A percentile compares a stretch with the other conserved stretches of the same genome.
phyloP scores from a whole-genome alignment of 2,329 filamentous ascomycete genomes.

The Cryphonectria japonica region DNA sequence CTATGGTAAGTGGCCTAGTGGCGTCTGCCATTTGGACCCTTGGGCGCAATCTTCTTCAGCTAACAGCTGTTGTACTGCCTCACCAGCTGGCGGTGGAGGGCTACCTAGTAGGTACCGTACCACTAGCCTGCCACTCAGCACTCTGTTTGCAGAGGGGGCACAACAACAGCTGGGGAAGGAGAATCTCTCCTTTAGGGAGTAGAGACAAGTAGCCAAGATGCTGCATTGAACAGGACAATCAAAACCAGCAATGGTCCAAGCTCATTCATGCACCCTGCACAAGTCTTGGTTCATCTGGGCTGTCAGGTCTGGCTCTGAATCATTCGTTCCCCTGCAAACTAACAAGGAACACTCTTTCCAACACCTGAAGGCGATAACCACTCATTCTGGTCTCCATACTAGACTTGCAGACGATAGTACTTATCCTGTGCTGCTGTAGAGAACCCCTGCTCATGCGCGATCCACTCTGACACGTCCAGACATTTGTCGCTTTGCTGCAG shows the following conservation, averaged over 20 bases:
- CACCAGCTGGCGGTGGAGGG: not conserved
- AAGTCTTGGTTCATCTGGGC: not conserved
- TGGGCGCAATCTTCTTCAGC: not conserved
- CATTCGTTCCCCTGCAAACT: not conserved
- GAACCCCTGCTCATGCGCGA: conserved; percentile 6
- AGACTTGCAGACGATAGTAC: not conserved
- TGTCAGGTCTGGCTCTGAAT: not conserved
- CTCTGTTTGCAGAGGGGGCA: not conserved
- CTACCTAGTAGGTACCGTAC: not conserved
- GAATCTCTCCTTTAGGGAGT: not conserved
- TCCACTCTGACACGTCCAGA: conserved; percentile 12
- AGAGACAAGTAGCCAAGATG: not conserved
- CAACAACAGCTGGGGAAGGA: not conserved
- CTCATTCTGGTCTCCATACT: not conserved
- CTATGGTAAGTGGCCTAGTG: not conserved
- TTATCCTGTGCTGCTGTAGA: not conserved
- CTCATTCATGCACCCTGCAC: not conserved
- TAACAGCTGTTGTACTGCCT: not conserved
- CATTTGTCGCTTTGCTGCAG: conserved; percentile 6
- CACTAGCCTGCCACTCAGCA: not conserved
- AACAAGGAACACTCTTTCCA: not conserved
- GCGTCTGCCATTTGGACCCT: not conserved
- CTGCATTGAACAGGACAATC: not conserved
- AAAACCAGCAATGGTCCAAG: not conserved
- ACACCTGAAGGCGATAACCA: not conserved